These are phyloP conservation scores for Salvia hispanica DNA, from an alignment of 257 asterid genomes.

Conservation along the genomic window DNA sequence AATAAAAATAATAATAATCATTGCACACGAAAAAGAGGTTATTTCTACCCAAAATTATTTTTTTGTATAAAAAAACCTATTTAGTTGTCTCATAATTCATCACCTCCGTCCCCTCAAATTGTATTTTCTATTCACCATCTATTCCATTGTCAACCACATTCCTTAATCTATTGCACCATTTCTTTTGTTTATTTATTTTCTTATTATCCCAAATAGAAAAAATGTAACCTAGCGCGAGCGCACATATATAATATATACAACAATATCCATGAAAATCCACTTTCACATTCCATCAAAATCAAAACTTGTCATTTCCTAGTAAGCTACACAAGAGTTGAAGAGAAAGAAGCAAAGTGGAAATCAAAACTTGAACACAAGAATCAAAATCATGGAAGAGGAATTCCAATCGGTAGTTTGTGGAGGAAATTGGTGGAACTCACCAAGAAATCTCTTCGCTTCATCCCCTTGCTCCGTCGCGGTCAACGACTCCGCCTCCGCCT, in stretches of 20 bases:
- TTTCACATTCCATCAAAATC: constrained; percentile 35
- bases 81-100: constrained; percentile 9
- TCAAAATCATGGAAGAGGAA: constrained; percentile 65
- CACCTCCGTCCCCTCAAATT: too few relatives aligned
- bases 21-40: constrained; percentile 7
- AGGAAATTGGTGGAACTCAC: constrained; percentile 73
- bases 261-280: constrained; percentile 27
- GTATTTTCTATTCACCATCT: constrained; percentile 7
- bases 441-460: constrained; percentile 51
- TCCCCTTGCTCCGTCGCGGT: constrained; percentile 56
- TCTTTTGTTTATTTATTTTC: neutral
- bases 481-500: constrained; percentile 50
- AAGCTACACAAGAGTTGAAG: neutral
- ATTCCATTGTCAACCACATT: constrained; percentile 55
- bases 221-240: neutral
- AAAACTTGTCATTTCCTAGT: neutral
- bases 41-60: constrained; percentile 27
- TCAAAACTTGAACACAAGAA: too few relatives aligned
- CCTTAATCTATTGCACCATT: constrained; percentile 20
- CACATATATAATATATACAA: constrained; percentile 20
- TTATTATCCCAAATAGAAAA: neutral
- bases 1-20: neutral
- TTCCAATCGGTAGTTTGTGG: constrained; percentile 70
- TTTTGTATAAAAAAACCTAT: neutral
- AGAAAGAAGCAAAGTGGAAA: neutral